Conservation (phyloP, 352 stramenopile genomes). For the Phytophthora foliorum region DNA sequence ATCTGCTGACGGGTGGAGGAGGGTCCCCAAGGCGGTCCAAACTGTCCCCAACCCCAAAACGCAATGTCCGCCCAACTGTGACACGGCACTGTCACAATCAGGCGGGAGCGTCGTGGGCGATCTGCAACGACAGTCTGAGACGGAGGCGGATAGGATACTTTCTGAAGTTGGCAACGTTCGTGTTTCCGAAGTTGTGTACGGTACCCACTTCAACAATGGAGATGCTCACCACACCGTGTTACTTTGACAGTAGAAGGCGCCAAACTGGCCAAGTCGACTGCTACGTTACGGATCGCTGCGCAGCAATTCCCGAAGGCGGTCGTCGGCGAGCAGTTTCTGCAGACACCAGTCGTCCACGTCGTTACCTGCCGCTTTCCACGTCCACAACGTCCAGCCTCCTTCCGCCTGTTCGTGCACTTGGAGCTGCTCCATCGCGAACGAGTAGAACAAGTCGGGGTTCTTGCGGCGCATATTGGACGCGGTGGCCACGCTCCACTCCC, state of each 20-base stretch:
- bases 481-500: slow-evolving; percentile 67
- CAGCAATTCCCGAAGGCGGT: slow-evolving; percentile 26
- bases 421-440: slow-evolving; percentile 59
- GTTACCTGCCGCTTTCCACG: slow-evolving; percentile 58
- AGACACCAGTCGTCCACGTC: slow-evolving; percentile 68
- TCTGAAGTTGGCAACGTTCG: not conserved
- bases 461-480: slow-evolving; percentile 57
- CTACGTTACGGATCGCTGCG: not conserved
- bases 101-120: not conserved
- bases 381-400: slow-evolving; percentile 77
- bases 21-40: slow-evolving; percentile 22
- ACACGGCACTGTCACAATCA: slow-evolving; percentile 34
- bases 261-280: not conserved
- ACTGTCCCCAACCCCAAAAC: slow-evolving; percentile 33
- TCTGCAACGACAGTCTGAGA: slow-evolving; percentile 2
- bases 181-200: slow-evolving; percentile 27
- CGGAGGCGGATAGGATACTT: too few species aligned
- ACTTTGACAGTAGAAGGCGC: too few species aligned
- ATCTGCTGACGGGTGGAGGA: slow-evolving; percentile 27
- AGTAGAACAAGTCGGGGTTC: slow-evolving; percentile 51
- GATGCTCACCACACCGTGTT: slow-evolving; percentile 1
- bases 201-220: slow-evolving; percentile 17
- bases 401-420: slow-evolving; percentile 57
- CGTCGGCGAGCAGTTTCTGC: slow-evolving; percentile 60
- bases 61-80: slow-evolving; percentile 34